These are phyloP conservation scores for Diutina neorugosa DNA, from an alignment of 1,139 yeast genomes.

Conservation along the genomic window DNA sequence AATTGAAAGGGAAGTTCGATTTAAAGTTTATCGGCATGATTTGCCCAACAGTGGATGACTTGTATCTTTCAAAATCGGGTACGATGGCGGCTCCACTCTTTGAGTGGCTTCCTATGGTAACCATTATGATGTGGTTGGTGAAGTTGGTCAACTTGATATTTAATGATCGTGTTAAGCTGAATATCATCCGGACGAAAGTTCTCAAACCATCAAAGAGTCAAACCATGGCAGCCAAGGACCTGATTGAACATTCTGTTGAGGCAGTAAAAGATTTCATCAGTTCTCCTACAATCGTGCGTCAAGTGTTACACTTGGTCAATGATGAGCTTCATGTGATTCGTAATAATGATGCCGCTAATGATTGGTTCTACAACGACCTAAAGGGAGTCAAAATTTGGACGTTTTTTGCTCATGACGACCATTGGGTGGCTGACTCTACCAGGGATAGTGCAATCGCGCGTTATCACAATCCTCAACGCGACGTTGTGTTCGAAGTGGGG, in stretches of 20 bases:
- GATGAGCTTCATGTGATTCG: constrained; percentile 44
- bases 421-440: constrained; percentile 47
- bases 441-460: constrained; percentile 26
- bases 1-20: constrained; percentile 11
- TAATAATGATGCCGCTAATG: constrained; percentile 29
- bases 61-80: constrained; percentile 43
- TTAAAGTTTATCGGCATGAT: constrained; percentile 41
- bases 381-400: constrained; percentile 30
- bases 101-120: constrained; percentile 21
- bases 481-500: constrained; percentile 23
- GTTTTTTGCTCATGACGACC: constrained; percentile 43
- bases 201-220: background rate
- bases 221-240: background rate
- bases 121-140: constrained; percentile 10
- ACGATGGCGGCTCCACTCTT: constrained; percentile 19
- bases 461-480: constrained; percentile 18
- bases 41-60: constrained; percentile 52
- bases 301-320: constrained; percentile 41
- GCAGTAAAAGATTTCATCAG: constrained; percentile 32
- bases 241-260: constrained; percentile 23
- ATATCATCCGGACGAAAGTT: constrained; percentile 12
- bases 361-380: constrained; percentile 32
- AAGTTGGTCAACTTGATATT: constrained; percentile 13
- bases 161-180: constrained; percentile 11
- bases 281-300: constrained; percentile 31